Evolutionary conservation across 345 rosid species (phyloP), one percentile per base, ranked within the genome.

Genomic region (Triadica sebifera): DNA sequence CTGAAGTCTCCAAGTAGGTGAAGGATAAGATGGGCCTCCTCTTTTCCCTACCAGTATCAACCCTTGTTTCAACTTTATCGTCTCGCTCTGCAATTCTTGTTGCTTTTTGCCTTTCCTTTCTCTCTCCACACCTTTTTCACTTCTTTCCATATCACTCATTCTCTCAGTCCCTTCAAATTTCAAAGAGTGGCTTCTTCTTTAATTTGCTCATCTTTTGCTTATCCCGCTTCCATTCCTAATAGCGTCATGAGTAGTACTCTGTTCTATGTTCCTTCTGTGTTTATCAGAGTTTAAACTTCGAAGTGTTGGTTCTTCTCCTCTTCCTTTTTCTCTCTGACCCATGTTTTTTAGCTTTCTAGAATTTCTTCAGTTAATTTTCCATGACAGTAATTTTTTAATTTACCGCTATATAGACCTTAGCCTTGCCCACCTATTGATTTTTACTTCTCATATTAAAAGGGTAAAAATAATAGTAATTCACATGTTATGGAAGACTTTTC

Each of bases 1-100:
- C 61, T 79, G 83, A 34, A 94, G 92, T n/a, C 93, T 89, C 98
- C 99, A 95, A 50, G 88, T 82, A 67, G 97, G 91, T 20, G 98
- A 80, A 62, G 99, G 99, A 81, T 98, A 93, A 56, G 91, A 86
- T 74, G 94, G 97, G 73, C 74, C 89, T 74, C 87, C 90, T 80
- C 88, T 90, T 67, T 82, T 87, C 80, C 89, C 90, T 38, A 87
- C 79, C n/a, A 73, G 12, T 29, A 69, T 55, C 59, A 84, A 75
- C 56, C 86, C 74, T 47, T 73, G 61, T 81, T 81, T 85, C 75
- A 72, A 73, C 81, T 79, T 85, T 34, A n/a, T 58, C 76, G 50
- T 13, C 67, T 75, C 74, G 76, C 83, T 79, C 68, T 79, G 55
- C 67, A 17, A 75, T 74, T 59, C 57, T 57, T 74, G 77, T 66